These are phyloP conservation scores for Ganoderma resinaceum DNA, from an alignment of 1,284 basidiomycete species.

Conservation along the genomic window DNA sequence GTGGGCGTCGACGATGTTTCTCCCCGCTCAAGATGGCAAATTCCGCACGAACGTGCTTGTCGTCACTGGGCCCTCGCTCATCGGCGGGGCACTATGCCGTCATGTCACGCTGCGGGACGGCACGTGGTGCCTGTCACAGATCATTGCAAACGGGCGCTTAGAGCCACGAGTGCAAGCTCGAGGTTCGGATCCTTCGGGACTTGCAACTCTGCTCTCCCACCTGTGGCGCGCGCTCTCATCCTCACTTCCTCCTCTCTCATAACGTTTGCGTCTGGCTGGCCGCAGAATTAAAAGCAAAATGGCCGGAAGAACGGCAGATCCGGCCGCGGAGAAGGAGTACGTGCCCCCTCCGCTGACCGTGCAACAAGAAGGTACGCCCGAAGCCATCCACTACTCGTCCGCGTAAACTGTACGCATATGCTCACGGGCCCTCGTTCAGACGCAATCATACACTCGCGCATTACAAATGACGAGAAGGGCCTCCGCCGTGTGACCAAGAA, in stretches of 20 bases:
- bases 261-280: not conserved
- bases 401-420: not conserved
- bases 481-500: slow-evolving; percentile 80
- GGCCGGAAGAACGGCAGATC: slow-evolving; percentile 11
- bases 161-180: not conserved
- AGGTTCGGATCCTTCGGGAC: not conserved
- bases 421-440: slow-evolving; percentile 50
- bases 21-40: slow-evolving; percentile 31
- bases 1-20: slow-evolving; percentile 23
- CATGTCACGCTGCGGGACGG: slow-evolving; percentile 3
- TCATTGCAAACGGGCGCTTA: not conserved
- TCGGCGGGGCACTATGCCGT: slow-evolving; percentile 2
- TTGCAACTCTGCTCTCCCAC: slow-evolving; percentile 1
- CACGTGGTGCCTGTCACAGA: slow-evolving; percentile 26
- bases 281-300: not conserved
- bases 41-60: slow-evolving; percentile 43
- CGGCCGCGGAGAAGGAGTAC: slow-evolving; percentile 18
- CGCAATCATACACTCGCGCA: slow-evolving; percentile 76
- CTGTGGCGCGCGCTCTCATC: not conserved
- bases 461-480: slow-evolving; percentile 67
- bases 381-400: not conserved
- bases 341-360: slow-evolving; percentile 55
- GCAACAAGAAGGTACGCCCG: slow-evolving; percentile 70
- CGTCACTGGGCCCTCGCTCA: slow-evolving; percentile 28
- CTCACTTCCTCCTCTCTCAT: not conserved